Conservation (phyloP, 2,329 filamentous ascomycete species). For the Parafenestella ontariensis region DNA sequence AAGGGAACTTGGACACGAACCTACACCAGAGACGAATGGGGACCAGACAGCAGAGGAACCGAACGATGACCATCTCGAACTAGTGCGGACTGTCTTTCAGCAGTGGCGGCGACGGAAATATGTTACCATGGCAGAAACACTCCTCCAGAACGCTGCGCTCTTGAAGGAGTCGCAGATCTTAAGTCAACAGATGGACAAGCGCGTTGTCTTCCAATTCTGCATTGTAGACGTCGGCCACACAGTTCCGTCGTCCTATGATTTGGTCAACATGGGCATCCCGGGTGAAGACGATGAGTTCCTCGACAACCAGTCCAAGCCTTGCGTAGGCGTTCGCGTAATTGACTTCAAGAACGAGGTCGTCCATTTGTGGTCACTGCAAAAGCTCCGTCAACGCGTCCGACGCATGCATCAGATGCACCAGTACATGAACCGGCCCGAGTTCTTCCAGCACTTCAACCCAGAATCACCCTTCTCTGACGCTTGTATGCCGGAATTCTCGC, state of each 20-base stretch:
- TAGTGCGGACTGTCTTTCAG: slow-evolving; percentile 70
- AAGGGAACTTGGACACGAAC: slow-evolving; percentile 66
- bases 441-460: slow-evolving; percentile 88
- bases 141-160: slow-evolving; percentile 80
- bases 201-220: slow-evolving; percentile 92
- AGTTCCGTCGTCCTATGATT: slow-evolving; percentile 92
- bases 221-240: slow-evolving; percentile 88
- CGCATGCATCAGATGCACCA: slow-evolving; percentile 97
- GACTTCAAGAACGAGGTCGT: slow-evolving; percentile 88
- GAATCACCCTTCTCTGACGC: slow-evolving; percentile 93
- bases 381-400: slow-evolving; percentile 83
- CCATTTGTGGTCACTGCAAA: slow-evolving; percentile 93
- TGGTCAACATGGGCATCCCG: slow-evolving; percentile 89
- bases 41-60: slow-evolving; percentile 51
- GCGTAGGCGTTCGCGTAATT: slow-evolving; percentile 86
- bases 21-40: slow-evolving; percentile 56
- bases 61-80: slow-evolving; percentile 73
- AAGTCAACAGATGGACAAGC: slow-evolving; percentile 94
- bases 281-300: slow-evolving; percentile 85
- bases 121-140: slow-evolving; percentile 90
- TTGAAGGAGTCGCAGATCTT: slow-evolving; percentile 97
- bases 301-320: slow-evolving; percentile 84
- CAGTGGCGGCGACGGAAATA: slow-evolving; percentile 87
- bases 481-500: slow-evolving; percentile 89
- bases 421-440: slow-evolving; percentile 94